Conservation (phyloP, 306 rosid species). For the Lathyrus tuberosus region DNA sequence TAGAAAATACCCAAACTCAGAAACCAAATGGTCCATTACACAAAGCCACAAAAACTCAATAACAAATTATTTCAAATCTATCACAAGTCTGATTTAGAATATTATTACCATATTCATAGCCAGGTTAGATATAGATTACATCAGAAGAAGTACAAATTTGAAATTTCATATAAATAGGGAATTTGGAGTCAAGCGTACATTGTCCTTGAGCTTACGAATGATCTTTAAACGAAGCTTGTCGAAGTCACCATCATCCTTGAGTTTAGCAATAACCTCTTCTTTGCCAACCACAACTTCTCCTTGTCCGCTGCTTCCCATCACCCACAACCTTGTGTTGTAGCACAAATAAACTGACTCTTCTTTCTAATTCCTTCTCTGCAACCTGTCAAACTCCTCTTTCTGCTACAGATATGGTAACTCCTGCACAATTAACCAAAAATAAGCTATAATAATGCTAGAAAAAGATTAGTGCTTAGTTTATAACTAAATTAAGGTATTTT, state of each 20-base stretch:
- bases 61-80: background rate
- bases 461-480: background rate
- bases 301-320: conserved; percentile 39
- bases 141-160: background rate
- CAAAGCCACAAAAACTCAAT: background rate
- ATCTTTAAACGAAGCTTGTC: conserved; percentile 82
- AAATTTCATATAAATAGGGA: background rate
- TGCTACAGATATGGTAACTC: conserved; percentile 44
- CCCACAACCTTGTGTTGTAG: conserved; percentile 4
- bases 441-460: conserved; percentile 23
- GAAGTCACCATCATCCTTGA: conserved; percentile 96
- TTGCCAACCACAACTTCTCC: conserved; percentile 40
- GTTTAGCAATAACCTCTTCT: conserved; percentile 77
- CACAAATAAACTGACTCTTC: background rate
- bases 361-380: conserved; percentile 18
- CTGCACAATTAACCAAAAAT: conserved; percentile 44
- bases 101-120: background rate
- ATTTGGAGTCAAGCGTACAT: conserved; percentile 44
- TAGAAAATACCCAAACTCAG: background rate
- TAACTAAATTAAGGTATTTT: too few relatives aligned
- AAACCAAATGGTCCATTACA: conserved; percentile 11
- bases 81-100: background rate
- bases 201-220: conserved; percentile 79
- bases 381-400: background rate
- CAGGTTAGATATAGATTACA: background rate